Percentiles rank a stretch among this genome's conserved stretches.
These are phyloP conservation scores for Scleroderma bovista DNA, from an alignment of 768 basidiomycete genomes.

Conservation along the genomic window DNA sequence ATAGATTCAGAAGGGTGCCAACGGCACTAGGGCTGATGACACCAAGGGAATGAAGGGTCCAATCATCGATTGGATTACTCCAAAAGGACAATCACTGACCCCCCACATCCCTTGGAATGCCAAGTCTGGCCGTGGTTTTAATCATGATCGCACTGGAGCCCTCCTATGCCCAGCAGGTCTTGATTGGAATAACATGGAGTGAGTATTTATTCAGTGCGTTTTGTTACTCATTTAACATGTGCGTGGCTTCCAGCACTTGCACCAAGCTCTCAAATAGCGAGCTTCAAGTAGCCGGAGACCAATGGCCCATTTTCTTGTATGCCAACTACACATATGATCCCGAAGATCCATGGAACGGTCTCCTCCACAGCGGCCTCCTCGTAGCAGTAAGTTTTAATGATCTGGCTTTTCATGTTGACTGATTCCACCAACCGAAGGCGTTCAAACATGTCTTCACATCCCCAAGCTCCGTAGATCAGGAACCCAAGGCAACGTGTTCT, in stretches of 20 bases:
- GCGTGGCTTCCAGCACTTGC: background rate
- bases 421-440: constrained; percentile 9
- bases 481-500: constrained; percentile 20
- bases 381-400: too few relatives aligned
- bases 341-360: constrained; percentile 25
- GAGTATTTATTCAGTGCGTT: too few relatives aligned
- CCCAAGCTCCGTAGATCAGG: constrained; percentile 25
- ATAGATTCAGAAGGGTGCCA: constrained; percentile 22
- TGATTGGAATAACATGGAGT: constrained; percentile 17
- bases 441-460: constrained; percentile 25
- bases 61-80: constrained; percentile 22
- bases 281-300: constrained; percentile 14
- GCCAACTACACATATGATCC: constrained; percentile 11
- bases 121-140: constrained; percentile 10
- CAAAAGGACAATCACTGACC: constrained; percentile 8
- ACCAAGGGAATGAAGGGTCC: constrained; percentile 15
- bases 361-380: constrained; percentile 8
- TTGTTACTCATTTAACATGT: too few relatives aligned
- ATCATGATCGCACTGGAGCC: constrained; percentile 15
- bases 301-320: constrained; percentile 24
- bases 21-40: constrained; percentile 12
- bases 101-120: constrained; percentile 7
- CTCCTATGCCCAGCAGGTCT: constrained; percentile 19
- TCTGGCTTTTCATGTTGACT: too few relatives aligned
- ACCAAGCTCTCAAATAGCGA: constrained; percentile 7